phyloP scores from a whole-genome alignment of 805 yeast species.

The Metschnikowia reukaufii region DNA sequence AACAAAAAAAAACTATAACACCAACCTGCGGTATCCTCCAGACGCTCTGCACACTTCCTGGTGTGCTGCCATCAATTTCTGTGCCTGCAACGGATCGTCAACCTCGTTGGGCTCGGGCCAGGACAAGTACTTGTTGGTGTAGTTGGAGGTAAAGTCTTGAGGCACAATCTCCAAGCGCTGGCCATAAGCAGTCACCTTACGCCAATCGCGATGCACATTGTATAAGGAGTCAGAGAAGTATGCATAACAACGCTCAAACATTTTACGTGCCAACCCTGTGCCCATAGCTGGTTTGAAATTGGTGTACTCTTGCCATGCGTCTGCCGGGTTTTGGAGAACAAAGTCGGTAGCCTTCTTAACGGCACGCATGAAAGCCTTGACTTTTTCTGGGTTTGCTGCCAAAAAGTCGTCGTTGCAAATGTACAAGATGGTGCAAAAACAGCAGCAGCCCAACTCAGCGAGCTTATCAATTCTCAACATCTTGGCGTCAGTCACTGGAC shows the following conservation, averaged over 20 bases:
- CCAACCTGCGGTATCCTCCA: slow-evolving; percentile 51
- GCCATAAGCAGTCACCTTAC: slow-evolving; percentile 54
- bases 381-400: slow-evolving; percentile 46
- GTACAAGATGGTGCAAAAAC: slow-evolving; percentile 57
- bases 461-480: slow-evolving; percentile 55
- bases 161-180: slow-evolving; percentile 54
- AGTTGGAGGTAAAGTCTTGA: slow-evolving; percentile 48
- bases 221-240: slow-evolving; percentile 53
- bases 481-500: slow-evolving; percentile 47
- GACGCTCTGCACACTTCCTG: slow-evolving; percentile 47
- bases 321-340: slow-evolving; percentile 42
- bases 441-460: slow-evolving; percentile 60
- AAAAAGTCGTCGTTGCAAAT: slow-evolving; percentile 53
- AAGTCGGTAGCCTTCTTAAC: slow-evolving; percentile 52
- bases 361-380: slow-evolving; percentile 47
- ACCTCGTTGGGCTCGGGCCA: slow-evolving; percentile 53
- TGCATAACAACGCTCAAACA: slow-evolving; percentile 54
- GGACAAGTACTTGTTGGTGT: slow-evolving; percentile 48
- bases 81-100: slow-evolving; percentile 48
- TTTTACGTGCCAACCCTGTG: slow-evolving; percentile 41
- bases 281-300: slow-evolving; percentile 50
- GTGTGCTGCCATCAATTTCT: slow-evolving; percentile 45
- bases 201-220: slow-evolving; percentile 59
- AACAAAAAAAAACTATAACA: no score
- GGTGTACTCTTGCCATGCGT: slow-evolving; percentile 47